Evolutionary conservation across 495 filamentous ascomycete genomes (phyloP).

Genomic region (Aspergillus cristatus): DNA sequence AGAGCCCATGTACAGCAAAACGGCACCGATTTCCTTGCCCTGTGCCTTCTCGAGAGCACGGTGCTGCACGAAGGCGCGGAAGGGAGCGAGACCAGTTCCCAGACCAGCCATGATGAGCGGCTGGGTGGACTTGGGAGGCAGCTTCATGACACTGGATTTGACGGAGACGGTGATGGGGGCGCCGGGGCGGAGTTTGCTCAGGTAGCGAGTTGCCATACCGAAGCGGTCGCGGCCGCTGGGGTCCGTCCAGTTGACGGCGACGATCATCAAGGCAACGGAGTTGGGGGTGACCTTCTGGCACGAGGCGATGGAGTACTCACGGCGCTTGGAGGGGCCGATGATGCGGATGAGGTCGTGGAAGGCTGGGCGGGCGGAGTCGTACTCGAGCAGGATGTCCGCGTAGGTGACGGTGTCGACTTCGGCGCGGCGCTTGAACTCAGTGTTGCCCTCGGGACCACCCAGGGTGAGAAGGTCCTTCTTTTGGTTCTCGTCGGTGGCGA

Average conservation of each 20-base stretch:
- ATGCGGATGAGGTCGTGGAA: slow-evolving; percentile 90
- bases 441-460: slow-evolving; percentile 73
- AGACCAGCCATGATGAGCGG: slow-evolving; percentile 98
- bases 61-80: slow-evolving; percentile 97
- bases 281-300: slow-evolving; percentile 85
- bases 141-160: slow-evolving; percentile 97
- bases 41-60: slow-evolving; percentile 93
- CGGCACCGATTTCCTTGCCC: slow-evolving; percentile 87
- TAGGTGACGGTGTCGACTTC: slow-evolving; percentile 93
- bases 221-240: slow-evolving; percentile 79
- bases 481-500: slow-evolving; percentile 73
- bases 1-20: slow-evolving; percentile 92
- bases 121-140: slow-evolving; percentile 73
- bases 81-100: slow-evolving; percentile 94
- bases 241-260: slow-evolving; percentile 93
- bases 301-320: slow-evolving; percentile 96
- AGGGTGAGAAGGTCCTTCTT: slow-evolving; percentile 69
- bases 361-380: slow-evolving; percentile 74
- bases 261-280: slow-evolving; percentile 88
- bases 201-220: slow-evolving; percentile 85
- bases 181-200: slow-evolving; percentile 64
- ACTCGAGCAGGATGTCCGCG: slow-evolving; percentile 82
- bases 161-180: slow-evolving; percentile 78
- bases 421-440: slow-evolving; percentile 86
- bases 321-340: slow-evolving; percentile 83